These are phyloP conservation scores for Porogramme epimiltina DNA, from an alignment of 1,284 basidiomycete genomes.

Conservation along the genomic window DNA sequence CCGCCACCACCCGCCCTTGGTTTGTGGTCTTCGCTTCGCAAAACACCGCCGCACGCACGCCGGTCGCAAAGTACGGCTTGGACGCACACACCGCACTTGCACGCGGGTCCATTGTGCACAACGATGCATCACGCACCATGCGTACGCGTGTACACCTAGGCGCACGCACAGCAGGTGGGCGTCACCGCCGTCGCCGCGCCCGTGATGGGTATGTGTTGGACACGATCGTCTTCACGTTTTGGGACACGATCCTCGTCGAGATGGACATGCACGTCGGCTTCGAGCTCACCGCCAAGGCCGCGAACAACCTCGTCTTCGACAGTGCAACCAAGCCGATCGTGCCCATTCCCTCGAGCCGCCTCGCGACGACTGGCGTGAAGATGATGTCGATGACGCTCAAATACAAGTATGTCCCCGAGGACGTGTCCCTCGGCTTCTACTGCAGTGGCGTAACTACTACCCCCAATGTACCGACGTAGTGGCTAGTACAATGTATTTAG, in stretches of 20 bases:
- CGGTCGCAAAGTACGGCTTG: too few relatives aligned
- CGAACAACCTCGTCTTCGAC: slow-evolving; percentile 57
- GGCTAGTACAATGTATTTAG: too few relatives aligned
- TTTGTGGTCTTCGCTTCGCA: too few relatives aligned
- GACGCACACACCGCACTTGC: too few relatives aligned
- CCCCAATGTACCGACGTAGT: too few relatives aligned
- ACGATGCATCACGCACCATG: too few relatives aligned
- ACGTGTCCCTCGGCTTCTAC: slow-evolving; percentile 63
- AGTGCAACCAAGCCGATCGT: slow-evolving; percentile 50
- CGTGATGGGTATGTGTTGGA: slow-evolving; percentile 57
- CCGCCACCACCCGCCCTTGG: too few relatives aligned
- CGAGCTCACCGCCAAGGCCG: slow-evolving; percentile 48
- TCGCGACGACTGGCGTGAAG: slow-evolving; percentile 63
- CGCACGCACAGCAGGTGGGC: too few relatives aligned
- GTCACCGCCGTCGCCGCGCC: slow-evolving; percentile 58
- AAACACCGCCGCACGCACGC: too few relatives aligned
- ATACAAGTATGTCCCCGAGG: slow-evolving; percentile 59
- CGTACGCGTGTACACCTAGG: too few relatives aligned
- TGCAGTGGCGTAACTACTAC: slow-evolving; percentile 60
- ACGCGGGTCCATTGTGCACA: too few relatives aligned
- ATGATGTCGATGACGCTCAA: slow-evolving; percentile 59
- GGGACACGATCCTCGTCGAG: slow-evolving; percentile 59
- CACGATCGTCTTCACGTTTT: slow-evolving; percentile 49
- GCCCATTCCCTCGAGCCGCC: slow-evolving; percentile 52
- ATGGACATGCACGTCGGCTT: slow-evolving; percentile 56